Conservation (phyloP, 345 rosid species). For the Murraya paniculata region DNA sequence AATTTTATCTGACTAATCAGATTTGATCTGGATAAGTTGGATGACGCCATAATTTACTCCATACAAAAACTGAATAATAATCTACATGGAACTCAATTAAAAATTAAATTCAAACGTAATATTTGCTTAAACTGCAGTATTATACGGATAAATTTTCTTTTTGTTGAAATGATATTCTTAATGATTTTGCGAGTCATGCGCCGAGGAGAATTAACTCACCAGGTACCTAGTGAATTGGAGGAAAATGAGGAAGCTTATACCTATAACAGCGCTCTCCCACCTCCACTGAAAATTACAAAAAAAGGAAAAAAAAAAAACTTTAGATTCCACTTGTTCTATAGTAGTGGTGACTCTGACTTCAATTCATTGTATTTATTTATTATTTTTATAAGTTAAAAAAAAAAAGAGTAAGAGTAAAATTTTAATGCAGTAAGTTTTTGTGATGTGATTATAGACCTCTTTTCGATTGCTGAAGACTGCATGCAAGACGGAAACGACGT, state of each 20-base stretch:
- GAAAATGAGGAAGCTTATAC: conserved; percentile 57
- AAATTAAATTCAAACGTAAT: too few relatives aligned
- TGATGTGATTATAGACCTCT: conserved; percentile 42
- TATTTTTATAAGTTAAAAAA: too few relatives aligned
- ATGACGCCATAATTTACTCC: too few relatives aligned
- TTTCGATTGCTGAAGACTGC: conserved; percentile 41
- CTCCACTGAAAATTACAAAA: conserved; percentile 51
- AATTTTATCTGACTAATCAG: too few relatives aligned
- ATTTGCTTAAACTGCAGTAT: too few relatives aligned
- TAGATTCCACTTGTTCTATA: neutral
- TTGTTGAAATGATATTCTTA: neutral
- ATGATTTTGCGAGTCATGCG: neutral
- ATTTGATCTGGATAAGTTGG: too few relatives aligned
- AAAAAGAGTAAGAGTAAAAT: too few relatives aligned
- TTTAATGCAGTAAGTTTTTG: neutral
- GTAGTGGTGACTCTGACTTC: neutral
- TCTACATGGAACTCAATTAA: too few relatives aligned
- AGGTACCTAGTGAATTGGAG: conserved; percentile 63
- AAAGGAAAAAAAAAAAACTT: neutral
- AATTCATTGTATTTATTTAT: too few relatives aligned
- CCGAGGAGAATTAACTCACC: conserved; percentile 33
- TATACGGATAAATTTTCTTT: too few relatives aligned
- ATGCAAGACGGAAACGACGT: conserved; percentile 60
- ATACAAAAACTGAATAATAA: too few relatives aligned
- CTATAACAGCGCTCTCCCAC: conserved; percentile 76